phyloP scores from a whole-genome alignment of 129 eudicot species.

The Calendula officinalis region DNA sequence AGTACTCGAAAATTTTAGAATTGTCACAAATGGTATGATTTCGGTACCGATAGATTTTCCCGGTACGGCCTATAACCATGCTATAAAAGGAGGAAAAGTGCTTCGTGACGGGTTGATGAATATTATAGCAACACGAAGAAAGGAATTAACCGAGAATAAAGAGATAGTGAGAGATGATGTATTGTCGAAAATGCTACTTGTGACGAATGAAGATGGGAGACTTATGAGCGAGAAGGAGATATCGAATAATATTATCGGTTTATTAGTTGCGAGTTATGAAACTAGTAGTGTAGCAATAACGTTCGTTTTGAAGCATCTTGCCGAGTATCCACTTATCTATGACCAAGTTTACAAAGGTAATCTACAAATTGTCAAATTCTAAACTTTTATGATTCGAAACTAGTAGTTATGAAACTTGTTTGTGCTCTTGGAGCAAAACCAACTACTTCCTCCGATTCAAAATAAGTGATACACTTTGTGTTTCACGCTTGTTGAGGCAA shows the following conservation, averaged over 20 bases:
- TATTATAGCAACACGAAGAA: constrained; percentile 32
- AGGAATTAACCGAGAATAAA: constrained; percentile 24
- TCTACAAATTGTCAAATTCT: not conserved
- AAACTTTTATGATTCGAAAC: not conserved
- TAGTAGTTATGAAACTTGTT: not conserved
- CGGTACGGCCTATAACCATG: constrained; percentile 36
- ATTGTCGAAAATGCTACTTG: constrained; percentile 36
- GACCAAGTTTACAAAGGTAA: constrained; percentile 38
- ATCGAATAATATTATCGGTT: constrained; percentile 38
- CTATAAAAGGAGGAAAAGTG: constrained; percentile 31
- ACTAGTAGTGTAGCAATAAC: constrained; percentile 41
- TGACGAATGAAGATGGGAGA: constrained; percentile 27
- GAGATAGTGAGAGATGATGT: constrained; percentile 21
- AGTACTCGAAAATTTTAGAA: constrained; percentile 18
- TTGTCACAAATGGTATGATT: constrained; percentile 32
- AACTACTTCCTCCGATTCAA: no score
- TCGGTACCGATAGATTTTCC: constrained; percentile 39
- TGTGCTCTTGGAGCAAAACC: not conserved
- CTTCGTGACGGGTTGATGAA: constrained; percentile 23
- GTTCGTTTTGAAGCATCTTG: constrained; percentile 42
- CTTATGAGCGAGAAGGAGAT: constrained; percentile 35
- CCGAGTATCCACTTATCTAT: constrained; percentile 40
- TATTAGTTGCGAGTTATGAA: constrained; percentile 38
- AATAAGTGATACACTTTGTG: no score
- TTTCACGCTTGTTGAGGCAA: no score